Percentiles rank a stretch among this genome's conserved stretches.
Evolutionary conservation across 768 basidiomycete species (phyloP).

Genomic region (Mycena rosella): DNA sequence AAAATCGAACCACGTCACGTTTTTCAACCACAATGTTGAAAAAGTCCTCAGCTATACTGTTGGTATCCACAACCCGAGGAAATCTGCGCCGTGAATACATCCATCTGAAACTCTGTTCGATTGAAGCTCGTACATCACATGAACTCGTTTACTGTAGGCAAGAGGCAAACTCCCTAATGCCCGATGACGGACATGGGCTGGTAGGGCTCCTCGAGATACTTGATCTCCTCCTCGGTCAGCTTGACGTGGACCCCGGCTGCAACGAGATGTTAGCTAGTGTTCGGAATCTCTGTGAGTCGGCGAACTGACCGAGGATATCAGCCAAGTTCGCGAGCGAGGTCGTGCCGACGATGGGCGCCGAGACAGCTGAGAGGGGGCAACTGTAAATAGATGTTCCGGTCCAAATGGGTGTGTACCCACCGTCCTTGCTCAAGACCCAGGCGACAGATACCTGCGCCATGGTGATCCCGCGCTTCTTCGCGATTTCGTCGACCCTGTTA

Average conservation of each 20-base stretch:
- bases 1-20: too few species aligned
- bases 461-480: constrained; percentile 61
- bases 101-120: too few species aligned
- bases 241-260: constrained; percentile 16
- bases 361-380: constrained; percentile 53
- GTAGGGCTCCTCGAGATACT: constrained; percentile 26
- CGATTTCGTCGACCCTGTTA: constrained; percentile 64
- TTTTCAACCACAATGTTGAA: too few species aligned
- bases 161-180: neutral
- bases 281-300: too few species aligned
- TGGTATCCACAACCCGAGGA: too few species aligned
- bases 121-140: too few species aligned
- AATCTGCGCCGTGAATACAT: too few species aligned
- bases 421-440: constrained; percentile 60
- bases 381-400: too few species aligned
- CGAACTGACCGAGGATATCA: constrained; percentile 60
- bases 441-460: constrained; percentile 73
- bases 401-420: too few species aligned
- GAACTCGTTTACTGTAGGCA: too few species aligned
- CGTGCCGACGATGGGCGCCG: constrained; percentile 71
- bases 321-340: constrained; percentile 63
- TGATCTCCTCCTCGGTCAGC: constrained; percentile 25
- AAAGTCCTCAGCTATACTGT: too few species aligned
- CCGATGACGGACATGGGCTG: constrained; percentile 15
- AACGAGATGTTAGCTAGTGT: neutral